These are phyloP conservation scores for Aspergillus saccharolyticus DNA, from an alignment of 495 filamentous ascomycete genomes.

Conservation along the genomic window DNA sequence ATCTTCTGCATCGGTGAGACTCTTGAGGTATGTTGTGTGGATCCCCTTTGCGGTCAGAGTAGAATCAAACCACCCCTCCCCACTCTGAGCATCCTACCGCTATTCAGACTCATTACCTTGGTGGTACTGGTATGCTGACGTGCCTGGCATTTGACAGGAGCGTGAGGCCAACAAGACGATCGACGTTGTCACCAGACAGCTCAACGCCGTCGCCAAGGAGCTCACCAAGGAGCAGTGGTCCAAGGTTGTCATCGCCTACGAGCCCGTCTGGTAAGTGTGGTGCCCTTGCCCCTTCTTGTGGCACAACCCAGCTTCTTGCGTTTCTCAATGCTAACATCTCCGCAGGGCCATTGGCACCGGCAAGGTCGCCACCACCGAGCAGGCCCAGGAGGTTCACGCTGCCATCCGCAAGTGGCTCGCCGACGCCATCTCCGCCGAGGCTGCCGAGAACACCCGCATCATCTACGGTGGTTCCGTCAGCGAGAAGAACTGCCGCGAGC, in stretches of 20 bases:
- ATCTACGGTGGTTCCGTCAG: constrained; percentile 95
- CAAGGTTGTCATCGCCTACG: constrained; percentile 95
- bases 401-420: constrained; percentile 87
- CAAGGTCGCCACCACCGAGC: constrained; percentile 89
- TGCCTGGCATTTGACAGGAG: constrained; percentile 47
- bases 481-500: constrained; percentile 95
- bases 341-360: constrained; percentile 87
- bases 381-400: constrained; percentile 92
- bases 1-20: constrained; percentile 97
- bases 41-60: neutral
- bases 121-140: neutral
- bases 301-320: too few relatives aligned
- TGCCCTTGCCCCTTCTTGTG: neutral
- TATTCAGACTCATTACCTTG: constrained; percentile 13
- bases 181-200: constrained; percentile 78
- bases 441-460: constrained; percentile 75
- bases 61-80: neutral
- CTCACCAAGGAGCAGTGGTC: constrained; percentile 69
- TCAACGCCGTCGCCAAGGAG: constrained; percentile 62
- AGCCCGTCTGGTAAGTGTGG: constrained; percentile 81
- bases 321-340: neutral
- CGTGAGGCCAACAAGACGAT: constrained; percentile 83
- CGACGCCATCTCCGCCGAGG: constrained; percentile 63
- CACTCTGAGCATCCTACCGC: too few relatives aligned
- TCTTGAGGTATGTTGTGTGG: constrained; percentile 53